phyloP scores from a whole-genome alignment of 2,329 filamentous ascomycete species.

The Alternaria dauci region DNA sequence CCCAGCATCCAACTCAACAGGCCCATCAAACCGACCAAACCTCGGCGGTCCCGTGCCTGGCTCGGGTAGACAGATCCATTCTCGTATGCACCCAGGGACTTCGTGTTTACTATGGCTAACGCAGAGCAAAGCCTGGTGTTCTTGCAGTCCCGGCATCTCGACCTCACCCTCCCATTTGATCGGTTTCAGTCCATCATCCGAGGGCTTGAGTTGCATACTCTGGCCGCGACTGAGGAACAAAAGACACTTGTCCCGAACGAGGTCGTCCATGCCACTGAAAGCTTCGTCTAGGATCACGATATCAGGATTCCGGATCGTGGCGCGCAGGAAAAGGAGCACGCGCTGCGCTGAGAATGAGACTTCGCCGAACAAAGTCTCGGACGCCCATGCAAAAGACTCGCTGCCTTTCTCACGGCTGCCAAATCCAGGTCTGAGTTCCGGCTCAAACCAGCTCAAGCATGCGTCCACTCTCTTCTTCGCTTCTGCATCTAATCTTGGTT shows the following conservation, averaged over 20 bases:
- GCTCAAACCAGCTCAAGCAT: conserved; percentile 77
- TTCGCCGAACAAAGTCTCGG: conserved; percentile 73
- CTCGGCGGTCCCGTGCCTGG: conserved; percentile 71
- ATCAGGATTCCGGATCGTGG: conserved; percentile 56
- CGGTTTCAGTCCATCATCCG: conserved; percentile 42
- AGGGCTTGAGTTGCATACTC: conserved; percentile 43
- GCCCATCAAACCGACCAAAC: conserved; percentile 70
- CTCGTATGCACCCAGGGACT: conserved; percentile 80
- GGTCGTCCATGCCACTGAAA: conserved; percentile 60
- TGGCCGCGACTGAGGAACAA: conserved; percentile 71
- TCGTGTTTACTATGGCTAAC: conserved; percentile 93
- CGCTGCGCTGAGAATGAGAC: conserved; percentile 84
- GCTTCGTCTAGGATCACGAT: conserved; percentile 62
- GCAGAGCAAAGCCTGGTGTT: conserved; percentile 83
- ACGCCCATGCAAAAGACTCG: conserved; percentile 68
- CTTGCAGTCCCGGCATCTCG: conserved; percentile 68
- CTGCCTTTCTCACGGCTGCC: conserved; percentile 11
- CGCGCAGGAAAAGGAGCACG: conserved; percentile 78
- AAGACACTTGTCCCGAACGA: conserved; percentile 84
- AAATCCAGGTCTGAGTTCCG: conserved; percentile 71
- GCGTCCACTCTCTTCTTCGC: conserved; percentile 70
- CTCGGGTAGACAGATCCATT: conserved; percentile 88
- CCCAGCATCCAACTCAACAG: conserved; percentile 64
- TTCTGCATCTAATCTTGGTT: conserved; percentile 68
- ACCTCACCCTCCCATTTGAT: conserved; percentile 60